Percentiles rank a stretch among this genome's conserved stretches.
Evolutionary conservation across 768 basidiomycete species (phyloP).

Genomic region (Kwoniella dendrophila): DNA sequence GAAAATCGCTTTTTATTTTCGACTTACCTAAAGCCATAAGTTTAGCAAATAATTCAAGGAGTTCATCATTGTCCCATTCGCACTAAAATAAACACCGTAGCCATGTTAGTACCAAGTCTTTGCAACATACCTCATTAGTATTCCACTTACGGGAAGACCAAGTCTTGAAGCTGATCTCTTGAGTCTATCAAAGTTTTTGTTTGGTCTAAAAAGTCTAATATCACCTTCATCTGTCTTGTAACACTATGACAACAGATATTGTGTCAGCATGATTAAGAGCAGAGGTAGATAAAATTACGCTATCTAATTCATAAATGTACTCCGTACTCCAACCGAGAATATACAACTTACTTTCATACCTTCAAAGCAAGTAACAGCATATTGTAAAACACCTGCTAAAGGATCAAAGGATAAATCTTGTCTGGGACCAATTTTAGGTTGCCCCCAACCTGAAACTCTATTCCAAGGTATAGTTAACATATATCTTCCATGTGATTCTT

Average conservation of each 20-base stretch:
- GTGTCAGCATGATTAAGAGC: neutral
- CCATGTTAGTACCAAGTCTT: neutral
- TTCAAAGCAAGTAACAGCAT: conserved; percentile 67
- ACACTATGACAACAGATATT: conserved; percentile 25
- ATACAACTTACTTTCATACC: conserved; percentile 75
- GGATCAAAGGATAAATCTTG: conserved; percentile 72
- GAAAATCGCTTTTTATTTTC: neutral
- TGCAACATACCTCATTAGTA: neutral
- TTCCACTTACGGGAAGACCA: conserved; percentile 43
- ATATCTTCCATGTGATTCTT: conserved; percentile 56
- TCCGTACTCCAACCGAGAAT: neutral
- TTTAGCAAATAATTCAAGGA: conserved; percentile 44
- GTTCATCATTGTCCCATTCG: conserved; percentile 49
- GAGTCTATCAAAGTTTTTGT: conserved; percentile 97
- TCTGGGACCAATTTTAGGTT: conserved; percentile 80
- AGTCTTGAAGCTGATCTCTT: conserved; percentile 60
- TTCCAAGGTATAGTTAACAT: conserved; percentile 81
- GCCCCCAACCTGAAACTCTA: conserved; percentile 73
- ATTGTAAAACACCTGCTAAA: conserved; percentile 83
- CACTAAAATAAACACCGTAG: conserved; percentile 15
- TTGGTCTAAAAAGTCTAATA: conserved; percentile 83
- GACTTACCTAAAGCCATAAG: conserved; percentile 45
- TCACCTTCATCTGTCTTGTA: conserved; percentile 74
- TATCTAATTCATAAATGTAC: no score
- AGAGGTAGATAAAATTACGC: neutral